Evolutionary conservation across 352 stramenopile genomes (phyloP).

Genomic region (Globisporangium rhizosaccharum): DNA sequence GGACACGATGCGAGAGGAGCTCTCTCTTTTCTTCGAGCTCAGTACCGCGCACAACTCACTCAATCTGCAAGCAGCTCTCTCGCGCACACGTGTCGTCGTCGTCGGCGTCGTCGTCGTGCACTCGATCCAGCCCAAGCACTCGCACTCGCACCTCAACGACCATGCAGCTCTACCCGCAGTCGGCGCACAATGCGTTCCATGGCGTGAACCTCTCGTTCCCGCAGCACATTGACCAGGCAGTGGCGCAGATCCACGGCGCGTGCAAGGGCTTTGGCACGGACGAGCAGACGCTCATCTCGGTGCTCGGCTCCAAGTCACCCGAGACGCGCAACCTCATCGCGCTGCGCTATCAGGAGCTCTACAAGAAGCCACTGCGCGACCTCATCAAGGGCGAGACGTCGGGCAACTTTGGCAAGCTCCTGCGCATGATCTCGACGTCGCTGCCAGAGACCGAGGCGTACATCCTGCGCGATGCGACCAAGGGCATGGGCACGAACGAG

Average conservation of each 20-base stretch:
- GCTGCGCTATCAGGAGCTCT: constrained; percentile 65
- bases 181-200: constrained; percentile 51
- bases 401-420: constrained; percentile 60
- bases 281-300: constrained; percentile 61
- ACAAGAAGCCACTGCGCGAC: constrained; percentile 46
- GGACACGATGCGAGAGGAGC: too few species aligned
- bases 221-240: constrained; percentile 47
- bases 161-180: constrained; percentile 59
- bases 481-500: constrained; percentile 69
- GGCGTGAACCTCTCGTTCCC: constrained; percentile 34
- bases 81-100: neutral
- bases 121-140: neutral
- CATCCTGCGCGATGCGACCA: constrained; percentile 61
- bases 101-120: too few species aligned
- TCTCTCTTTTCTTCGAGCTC: too few species aligned
- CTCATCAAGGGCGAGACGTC: constrained; percentile 70
- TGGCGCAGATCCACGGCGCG: constrained; percentile 63
- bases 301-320: constrained; percentile 65
- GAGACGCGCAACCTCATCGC: constrained; percentile 63
- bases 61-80: neutral
- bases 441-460: constrained; percentile 66
- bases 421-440: constrained; percentile 71
- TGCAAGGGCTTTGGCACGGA: constrained; percentile 71
- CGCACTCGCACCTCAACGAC: neutral
- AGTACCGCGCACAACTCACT: too few species aligned